phyloP scores from a whole-genome alignment of 345 rosid species.

The Boechera divaricarpa region DNA sequence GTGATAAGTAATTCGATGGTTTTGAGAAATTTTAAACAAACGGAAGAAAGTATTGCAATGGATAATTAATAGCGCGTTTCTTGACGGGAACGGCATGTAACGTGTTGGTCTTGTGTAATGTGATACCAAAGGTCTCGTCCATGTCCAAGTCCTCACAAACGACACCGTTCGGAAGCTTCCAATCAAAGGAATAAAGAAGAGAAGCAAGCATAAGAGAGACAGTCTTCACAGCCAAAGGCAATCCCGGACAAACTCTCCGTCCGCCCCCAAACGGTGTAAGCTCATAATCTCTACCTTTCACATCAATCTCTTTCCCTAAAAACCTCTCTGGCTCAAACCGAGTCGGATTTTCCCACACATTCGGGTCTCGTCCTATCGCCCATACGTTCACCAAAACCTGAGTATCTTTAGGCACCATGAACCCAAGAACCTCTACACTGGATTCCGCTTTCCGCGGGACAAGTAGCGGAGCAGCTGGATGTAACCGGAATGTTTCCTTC shows the following conservation, averaged over 20 bases:
- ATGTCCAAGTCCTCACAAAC: slow-evolving; percentile 12
- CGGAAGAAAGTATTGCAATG: too few species aligned
- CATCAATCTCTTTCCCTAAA: slow-evolving; percentile 6
- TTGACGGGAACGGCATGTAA: slow-evolving; percentile 22
- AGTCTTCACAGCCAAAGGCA: slow-evolving; percentile 19
- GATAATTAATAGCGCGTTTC: background rate
- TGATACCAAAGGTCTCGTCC: slow-evolving; percentile 20
- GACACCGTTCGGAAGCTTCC: slow-evolving; percentile 25
- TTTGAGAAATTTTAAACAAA: too few species aligned
- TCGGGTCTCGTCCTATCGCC: slow-evolving; percentile 32
- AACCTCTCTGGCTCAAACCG: slow-evolving; percentile 28
- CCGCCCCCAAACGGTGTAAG: slow-evolving; percentile 29
- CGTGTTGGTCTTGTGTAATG: slow-evolving; percentile 12
- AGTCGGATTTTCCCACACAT: slow-evolving; percentile 20
- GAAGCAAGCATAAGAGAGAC: slow-evolving; percentile 26
- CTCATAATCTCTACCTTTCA: slow-evolving; percentile 24
- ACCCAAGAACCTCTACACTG: slow-evolving; percentile 17
- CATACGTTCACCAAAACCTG: slow-evolving; percentile 31
- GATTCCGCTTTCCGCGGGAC: slow-evolving; percentile 21
- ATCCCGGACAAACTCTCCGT: slow-evolving; percentile 33
- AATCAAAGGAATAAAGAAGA: slow-evolving; percentile 30
- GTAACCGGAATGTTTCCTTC: slow-evolving; percentile 32
- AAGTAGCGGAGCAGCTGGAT: slow-evolving; percentile 22
- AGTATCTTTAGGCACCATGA: slow-evolving; percentile 17
- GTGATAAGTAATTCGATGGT: too few species aligned